phyloP scores from a whole-genome alignment of 768 basidiomycete genomes.

The Tulasnella sp. region DNA sequence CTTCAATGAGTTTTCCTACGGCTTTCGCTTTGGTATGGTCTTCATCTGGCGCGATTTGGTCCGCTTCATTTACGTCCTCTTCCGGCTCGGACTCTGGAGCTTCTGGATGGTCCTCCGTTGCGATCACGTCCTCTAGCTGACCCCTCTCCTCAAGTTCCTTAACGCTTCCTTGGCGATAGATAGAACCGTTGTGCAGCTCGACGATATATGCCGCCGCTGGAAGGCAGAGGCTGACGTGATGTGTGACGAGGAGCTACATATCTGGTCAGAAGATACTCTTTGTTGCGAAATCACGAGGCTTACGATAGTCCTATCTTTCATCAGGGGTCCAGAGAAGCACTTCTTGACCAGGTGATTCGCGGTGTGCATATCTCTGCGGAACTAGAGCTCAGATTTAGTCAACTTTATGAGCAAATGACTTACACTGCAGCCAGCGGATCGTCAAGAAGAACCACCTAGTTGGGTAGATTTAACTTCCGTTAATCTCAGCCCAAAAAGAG shows the following conservation, averaged over 20 bases:
- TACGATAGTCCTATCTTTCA: constrained; percentile 57
- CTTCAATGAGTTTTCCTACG: constrained; percentile 56
- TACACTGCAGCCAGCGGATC: constrained; percentile 27
- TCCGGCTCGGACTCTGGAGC: constrained; percentile 36
- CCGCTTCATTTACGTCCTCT: constrained; percentile 35
- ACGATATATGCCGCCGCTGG: constrained; percentile 65
- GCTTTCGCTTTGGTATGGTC: background rate
- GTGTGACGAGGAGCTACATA: constrained; percentile 63
- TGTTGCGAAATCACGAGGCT: background rate
- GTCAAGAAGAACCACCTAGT: constrained; percentile 31
- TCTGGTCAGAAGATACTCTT: background rate
- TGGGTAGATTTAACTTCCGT: background rate
- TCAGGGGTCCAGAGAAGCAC: constrained; percentile 60
- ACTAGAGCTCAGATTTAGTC: constrained; percentile 53
- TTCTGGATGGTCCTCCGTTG: constrained; percentile 44
- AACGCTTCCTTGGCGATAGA: constrained; percentile 51
- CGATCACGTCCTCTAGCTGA: constrained; percentile 45
- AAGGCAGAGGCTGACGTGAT: constrained; percentile 70
- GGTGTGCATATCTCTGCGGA: constrained; percentile 62
- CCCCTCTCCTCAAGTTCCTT: constrained; percentile 46
- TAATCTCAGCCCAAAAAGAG: constrained; percentile 29
- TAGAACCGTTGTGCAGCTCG: constrained; percentile 50
- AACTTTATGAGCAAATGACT: constrained; percentile 24
- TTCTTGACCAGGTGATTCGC: constrained; percentile 62
- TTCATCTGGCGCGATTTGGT: background rate